Percentiles rank a stretch among this genome's conserved stretches.
Evolutionary conservation across 352 stramenopile species (phyloP).

Genomic region (Paralagenidium karlingii): DNA sequence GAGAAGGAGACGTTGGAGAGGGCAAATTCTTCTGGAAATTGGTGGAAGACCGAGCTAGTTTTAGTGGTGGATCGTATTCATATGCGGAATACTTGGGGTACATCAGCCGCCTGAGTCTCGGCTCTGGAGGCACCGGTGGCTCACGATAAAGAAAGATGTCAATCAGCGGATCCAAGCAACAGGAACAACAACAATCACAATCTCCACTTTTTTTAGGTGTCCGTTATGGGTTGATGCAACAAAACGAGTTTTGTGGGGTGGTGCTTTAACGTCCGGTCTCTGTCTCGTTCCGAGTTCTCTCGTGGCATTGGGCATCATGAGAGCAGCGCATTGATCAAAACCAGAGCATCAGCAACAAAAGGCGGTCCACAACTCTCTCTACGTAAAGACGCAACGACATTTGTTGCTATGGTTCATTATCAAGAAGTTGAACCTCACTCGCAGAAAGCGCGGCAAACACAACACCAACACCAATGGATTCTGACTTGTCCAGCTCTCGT

Average conservation of each 20-base stretch:
- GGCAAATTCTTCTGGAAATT: slow-evolving; percentile 95
- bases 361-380: no score
- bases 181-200: background rate
- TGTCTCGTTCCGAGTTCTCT: slow-evolving; percentile 8
- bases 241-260: slow-evolving; percentile 15
- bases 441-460: no score
- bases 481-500: slow-evolving; percentile 62
- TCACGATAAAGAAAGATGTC: slow-evolving; percentile 16
- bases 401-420: no score
- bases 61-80: slow-evolving; percentile 93
- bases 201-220: slow-evolving; percentile 16
- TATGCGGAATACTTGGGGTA: slow-evolving; percentile 96
- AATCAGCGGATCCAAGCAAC: slow-evolving; percentile 6
- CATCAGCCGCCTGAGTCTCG: slow-evolving; percentile 69
- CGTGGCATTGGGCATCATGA: background rate
- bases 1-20: slow-evolving; percentile 90
- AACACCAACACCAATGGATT: no score
- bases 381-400: no score
- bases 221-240: slow-evolving; percentile 13
- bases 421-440: no score
- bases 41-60: slow-evolving; percentile 96
- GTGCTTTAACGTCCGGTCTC: slow-evolving; percentile 12
- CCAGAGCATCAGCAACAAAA: no score
- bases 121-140: slow-evolving; percentile 17
- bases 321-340: no score